These are phyloP conservation scores for Fusarium euwallaceae DNA, from an alignment of 2,329 filamentous ascomycete genomes.

Conservation along the genomic window DNA sequence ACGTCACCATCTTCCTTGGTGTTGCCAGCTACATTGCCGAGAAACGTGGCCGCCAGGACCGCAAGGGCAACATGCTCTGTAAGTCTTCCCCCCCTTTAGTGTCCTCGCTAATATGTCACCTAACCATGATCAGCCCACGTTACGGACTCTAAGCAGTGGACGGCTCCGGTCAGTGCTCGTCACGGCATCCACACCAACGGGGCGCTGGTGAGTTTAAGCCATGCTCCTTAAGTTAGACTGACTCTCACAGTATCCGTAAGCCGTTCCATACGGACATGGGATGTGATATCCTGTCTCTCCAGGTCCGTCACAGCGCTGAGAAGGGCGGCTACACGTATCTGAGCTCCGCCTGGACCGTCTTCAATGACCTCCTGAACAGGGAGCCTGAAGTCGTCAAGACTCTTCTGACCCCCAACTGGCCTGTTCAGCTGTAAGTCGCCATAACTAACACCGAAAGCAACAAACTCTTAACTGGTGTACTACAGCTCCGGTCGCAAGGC, in stretches of 20 bases:
- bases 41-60: constrained; percentile 64
- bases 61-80: constrained; percentile 63
- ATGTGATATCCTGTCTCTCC: constrained; percentile 62
- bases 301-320: constrained; percentile 59
- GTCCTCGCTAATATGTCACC: not conserved
- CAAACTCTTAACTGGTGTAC: constrained; percentile 30
- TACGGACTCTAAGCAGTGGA: constrained; percentile 62
- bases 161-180: constrained; percentile 56
- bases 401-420: constrained; percentile 59
- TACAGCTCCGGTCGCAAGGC: constrained; percentile 38
- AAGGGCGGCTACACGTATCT: constrained; percentile 62
- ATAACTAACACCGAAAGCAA: not conserved
- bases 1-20: constrained; percentile 67
- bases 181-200: constrained; percentile 65
- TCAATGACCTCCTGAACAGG: constrained; percentile 56
- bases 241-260: constrained; percentile 48
- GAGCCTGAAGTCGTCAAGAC: constrained; percentile 55
- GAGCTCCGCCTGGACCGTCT: constrained; percentile 58
- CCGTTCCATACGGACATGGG: constrained; percentile 67
- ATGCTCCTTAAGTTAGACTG: not conserved
- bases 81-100: constrained; percentile 37
- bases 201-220: constrained; percentile 54
- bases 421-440: constrained; percentile 60
- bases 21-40: constrained; percentile 69
- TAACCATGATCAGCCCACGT: constrained; percentile 58